A percentile compares a stretch with the other conserved stretches of the same genome.
These are phyloP conservation scores for Curvularia hawaiiensis DNA, from an alignment of 2,329 filamentous ascomycete species.

Conservation along the genomic window DNA sequence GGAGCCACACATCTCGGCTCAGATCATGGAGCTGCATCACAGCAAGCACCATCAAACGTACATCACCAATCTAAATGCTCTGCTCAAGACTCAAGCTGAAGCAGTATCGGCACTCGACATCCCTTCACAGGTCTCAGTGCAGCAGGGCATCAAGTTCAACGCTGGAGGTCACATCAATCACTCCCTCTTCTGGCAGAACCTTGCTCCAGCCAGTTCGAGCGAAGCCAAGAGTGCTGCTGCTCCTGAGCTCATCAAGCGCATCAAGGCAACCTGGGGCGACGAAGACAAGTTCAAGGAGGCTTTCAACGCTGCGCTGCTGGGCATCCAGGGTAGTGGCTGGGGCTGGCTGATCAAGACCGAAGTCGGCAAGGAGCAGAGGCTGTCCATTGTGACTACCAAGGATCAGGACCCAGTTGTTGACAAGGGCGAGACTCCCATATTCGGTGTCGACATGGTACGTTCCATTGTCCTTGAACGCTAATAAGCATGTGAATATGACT, in stretches of 20 bases:
- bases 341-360: constrained; percentile 79
- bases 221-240: constrained; percentile 62
- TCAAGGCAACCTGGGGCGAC: constrained; percentile 71
- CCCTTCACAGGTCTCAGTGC: constrained; percentile 68
- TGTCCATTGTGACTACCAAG: constrained; percentile 80
- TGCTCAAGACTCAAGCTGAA: constrained; percentile 63
- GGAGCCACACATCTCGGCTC: constrained; percentile 73
- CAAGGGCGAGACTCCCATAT: constrained; percentile 66
- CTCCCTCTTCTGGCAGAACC: constrained; percentile 88
- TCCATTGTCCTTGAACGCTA: neutral
- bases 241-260: constrained; percentile 64
- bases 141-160: constrained; percentile 80
- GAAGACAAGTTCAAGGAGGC: constrained; percentile 68
- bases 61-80: constrained; percentile 74
- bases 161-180: constrained; percentile 94
- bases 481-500: neutral
- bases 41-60: constrained; percentile 80
- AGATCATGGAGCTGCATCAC: constrained; percentile 85
- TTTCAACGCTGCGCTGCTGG: constrained; percentile 69
- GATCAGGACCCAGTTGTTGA: constrained; percentile 80
- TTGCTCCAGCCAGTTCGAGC: constrained; percentile 64
- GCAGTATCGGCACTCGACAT: constrained; percentile 65
- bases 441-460: constrained; percentile 75
- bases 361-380: constrained; percentile 54
- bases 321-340: constrained; percentile 85